Evolutionary conservation across 2,329 filamentous ascomycete genomes (phyloP).

Genomic region (Chalara sp.): DNA sequence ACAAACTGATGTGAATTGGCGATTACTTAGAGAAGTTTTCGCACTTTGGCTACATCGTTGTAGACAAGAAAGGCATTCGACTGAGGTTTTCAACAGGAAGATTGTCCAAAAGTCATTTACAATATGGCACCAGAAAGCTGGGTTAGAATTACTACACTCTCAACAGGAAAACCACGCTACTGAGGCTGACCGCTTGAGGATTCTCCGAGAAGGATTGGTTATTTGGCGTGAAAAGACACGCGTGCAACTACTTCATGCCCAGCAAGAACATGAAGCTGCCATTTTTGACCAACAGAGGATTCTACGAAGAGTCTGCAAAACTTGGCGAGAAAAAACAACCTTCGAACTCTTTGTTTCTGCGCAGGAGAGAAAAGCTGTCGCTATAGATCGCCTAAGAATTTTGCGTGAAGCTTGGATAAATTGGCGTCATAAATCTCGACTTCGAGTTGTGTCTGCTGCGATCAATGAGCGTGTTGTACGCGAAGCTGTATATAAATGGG

Average conservation of each 20-base stretch:
- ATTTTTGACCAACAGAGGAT: not conserved
- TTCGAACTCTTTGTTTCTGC: conserved; percentile 15
- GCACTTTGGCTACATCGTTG: conserved; percentile 40
- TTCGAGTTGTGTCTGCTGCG: conserved; percentile 40
- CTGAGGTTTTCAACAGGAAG: too few species aligned
- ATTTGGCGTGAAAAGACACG: not conserved
- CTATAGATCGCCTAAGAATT: conserved; percentile 43
- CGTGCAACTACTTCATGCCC: not conserved
- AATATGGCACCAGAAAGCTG: too few species aligned
- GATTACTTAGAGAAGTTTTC: conserved; percentile 39
- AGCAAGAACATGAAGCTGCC: not conserved
- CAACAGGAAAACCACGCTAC: not conserved
- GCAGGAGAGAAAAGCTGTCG: conserved; percentile 39
- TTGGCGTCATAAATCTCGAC: conserved; percentile 57
- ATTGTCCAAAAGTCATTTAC: too few species aligned
- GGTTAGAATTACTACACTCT: too few species aligned
- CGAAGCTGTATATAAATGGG: conserved; percentile 54
- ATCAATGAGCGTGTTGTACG: conserved; percentile 49
- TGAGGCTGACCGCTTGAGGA: not conserved
- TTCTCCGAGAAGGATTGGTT: not conserved
- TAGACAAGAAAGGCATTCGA: too few species aligned
- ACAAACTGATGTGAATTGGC: conserved; percentile 35
- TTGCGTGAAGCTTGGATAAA: conserved; percentile 49
- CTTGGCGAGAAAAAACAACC: not conserved
- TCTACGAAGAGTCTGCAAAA: not conserved